Conservation (phyloP, 1,139 yeast species). For the Saccharomyces hybrid region DNA sequence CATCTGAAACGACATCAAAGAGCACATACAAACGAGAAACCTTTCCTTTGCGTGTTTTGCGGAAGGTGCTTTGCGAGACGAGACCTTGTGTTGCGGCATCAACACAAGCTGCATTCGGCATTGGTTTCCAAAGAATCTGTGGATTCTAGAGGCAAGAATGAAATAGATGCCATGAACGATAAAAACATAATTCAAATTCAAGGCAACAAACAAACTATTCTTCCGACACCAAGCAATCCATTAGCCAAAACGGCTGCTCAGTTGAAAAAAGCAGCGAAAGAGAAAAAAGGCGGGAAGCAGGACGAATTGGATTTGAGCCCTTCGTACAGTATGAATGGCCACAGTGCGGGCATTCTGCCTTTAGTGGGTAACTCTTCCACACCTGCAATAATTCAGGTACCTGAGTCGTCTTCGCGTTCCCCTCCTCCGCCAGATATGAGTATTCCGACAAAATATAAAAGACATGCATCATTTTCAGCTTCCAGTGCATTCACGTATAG, state of each 20-base stretch:
- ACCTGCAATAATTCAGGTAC: neutral
- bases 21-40: conserved; percentile 94
- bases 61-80: conserved; percentile 92
- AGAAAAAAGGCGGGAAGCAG: neutral
- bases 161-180: conserved; percentile 5
- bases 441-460: conserved; percentile 25
- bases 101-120: conserved; percentile 81
- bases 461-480: conserved; percentile 82
- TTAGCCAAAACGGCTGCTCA: conserved; percentile 25
- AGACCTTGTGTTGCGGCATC: conserved; percentile 86
- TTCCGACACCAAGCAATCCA: conserved; percentile 32
- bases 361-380: neutral
- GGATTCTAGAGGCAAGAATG: conserved; percentile 10
- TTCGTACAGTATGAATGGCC: neutral
- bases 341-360: neutral
- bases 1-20: conserved; percentile 91
- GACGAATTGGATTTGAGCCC: neutral
- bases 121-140: conserved; percentile 24
- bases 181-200: conserved; percentile 32
- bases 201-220: conserved; percentile 35
- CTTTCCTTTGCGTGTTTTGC: conserved; percentile 93
- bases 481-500: conserved; percentile 67
- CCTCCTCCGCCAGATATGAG: conserved; percentile 4
- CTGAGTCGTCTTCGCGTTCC: neutral
- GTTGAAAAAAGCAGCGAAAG: conserved; percentile 21